A percentile compares a stretch with the other conserved stretches of the same genome.
Conservation (phyloP, 2,329 filamentous ascomycete species). For the Verticillium albo-atrum region DNA sequence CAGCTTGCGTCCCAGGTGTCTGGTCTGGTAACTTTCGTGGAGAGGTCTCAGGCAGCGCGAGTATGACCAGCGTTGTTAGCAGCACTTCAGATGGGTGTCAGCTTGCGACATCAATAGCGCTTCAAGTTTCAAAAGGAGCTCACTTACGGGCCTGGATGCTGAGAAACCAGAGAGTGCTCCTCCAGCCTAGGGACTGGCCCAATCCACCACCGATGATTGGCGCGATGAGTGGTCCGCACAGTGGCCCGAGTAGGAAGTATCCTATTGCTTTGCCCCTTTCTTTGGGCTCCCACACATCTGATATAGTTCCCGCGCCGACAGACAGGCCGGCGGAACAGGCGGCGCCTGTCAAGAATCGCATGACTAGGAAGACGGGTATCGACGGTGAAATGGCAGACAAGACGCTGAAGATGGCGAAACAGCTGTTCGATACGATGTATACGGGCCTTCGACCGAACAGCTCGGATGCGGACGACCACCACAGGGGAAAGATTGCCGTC, state of each 20-base stretch:
- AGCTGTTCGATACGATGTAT: constrained; percentile 62
- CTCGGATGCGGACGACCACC: constrained; percentile 74
- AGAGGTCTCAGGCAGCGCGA: not conserved
- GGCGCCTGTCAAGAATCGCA: constrained; percentile 64
- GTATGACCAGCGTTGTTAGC: not conserved
- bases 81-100: not conserved
- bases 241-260: not conserved
- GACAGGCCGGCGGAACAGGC: constrained; percentile 70
- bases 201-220: not conserved
- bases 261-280: constrained; percentile 1
- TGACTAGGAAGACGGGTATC: constrained; percentile 65
- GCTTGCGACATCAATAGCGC: no score
- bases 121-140: not conserved
- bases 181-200: not conserved
- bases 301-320: constrained; percentile 70
- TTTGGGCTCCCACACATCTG: constrained; percentile 62
- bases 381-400: constrained; percentile 58
- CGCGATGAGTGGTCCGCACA: not conserved
- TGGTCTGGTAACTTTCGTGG: no score
- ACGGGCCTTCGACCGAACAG: constrained; percentile 61
- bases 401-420: constrained; percentile 63
- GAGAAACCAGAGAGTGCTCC: not conserved
- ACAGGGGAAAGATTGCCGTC: constrained; percentile 72
- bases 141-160: not conserved
- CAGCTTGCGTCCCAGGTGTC: no score